Conservation (phyloP, 805 yeast genomes). For the Saturnispora mendoncae region DNA sequence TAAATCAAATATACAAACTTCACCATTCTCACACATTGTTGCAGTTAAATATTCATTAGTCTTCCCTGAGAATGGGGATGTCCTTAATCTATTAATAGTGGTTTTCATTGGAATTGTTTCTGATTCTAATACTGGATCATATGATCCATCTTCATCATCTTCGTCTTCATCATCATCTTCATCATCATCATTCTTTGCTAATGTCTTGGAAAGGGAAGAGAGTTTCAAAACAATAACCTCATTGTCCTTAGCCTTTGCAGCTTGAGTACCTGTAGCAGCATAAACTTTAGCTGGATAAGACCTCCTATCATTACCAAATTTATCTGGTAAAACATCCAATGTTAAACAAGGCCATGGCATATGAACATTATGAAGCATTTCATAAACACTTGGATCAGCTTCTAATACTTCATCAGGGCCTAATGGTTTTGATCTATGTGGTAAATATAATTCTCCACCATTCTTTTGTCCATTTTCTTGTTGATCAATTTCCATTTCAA, state of each 20-base stretch:
- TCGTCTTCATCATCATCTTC: conserved; percentile 67
- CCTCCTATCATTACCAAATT: conserved; percentile 80
- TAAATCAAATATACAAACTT: conserved; percentile 76
- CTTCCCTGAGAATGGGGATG: conserved; percentile 62
- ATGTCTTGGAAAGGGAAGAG: conserved; percentile 73
- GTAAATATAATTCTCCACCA: conserved; percentile 49
- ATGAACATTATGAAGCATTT: conserved; percentile 90
- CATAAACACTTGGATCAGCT: conserved; percentile 93
- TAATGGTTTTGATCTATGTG: conserved; percentile 80
- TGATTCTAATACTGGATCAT: conserved; percentile 81
- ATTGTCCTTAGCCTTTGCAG: conserved; percentile 77
- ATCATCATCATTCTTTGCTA: conserved; percentile 74
- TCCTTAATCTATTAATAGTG: conserved; percentile 85
- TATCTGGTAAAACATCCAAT: conserved; percentile 80
- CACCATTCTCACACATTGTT: conserved; percentile 83
- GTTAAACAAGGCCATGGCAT: conserved; percentile 97
- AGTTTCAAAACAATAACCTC: conserved; percentile 79
- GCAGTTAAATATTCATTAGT: conserved; percentile 76
- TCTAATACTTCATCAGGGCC: conserved; percentile 95
- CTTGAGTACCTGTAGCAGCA: conserved; percentile 90
- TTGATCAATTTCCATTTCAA: conserved; percentile 29
- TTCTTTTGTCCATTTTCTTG: conserved; percentile 22
- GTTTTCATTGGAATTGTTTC: conserved; percentile 68
- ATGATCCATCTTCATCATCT: conserved; percentile 55
- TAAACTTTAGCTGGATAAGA: conserved; percentile 81